Percentiles rank a stretch among this genome's conserved stretches.
Conservation (phyloP, 2,329 filamentous ascomycete species). For the Epichloe elymi region DNA sequence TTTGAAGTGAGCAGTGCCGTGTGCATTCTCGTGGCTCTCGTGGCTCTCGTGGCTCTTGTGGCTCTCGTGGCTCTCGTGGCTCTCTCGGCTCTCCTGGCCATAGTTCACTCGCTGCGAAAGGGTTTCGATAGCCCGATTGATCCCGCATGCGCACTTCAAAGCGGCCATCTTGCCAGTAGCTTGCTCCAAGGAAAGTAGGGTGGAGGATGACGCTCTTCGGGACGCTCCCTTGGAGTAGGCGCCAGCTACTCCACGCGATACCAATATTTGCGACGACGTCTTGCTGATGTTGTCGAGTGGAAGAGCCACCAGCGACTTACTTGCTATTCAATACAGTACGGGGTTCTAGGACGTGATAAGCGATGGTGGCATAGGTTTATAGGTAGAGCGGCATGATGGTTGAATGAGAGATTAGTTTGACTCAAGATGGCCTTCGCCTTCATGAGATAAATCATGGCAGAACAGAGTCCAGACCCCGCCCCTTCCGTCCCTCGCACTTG, state of each 20-base stretch:
- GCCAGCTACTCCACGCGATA: slow-evolving; percentile 14
- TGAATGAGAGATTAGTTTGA: neutral
- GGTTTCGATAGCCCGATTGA: slow-evolving; percentile 5
- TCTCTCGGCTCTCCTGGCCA: slow-evolving; percentile 7
- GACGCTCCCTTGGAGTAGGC: slow-evolving; percentile 7
- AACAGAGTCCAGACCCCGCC: too few relatives aligned
- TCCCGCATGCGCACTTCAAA: slow-evolving; percentile 9
- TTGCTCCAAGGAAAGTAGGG: neutral
- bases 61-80: slow-evolving; percentile 5
- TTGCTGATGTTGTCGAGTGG: slow-evolving; percentile 2
- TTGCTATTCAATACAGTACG: neutral
- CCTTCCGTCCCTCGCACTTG: neutral
- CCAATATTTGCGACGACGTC: slow-evolving; percentile 17
- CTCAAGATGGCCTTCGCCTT: too few relatives aligned
- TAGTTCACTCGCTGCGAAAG: slow-evolving; percentile 7
- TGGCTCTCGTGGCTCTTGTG: too few relatives aligned
- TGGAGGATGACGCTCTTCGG: slow-evolving; percentile 4
- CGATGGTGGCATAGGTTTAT: neutral
- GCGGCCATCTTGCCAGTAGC: slow-evolving; percentile 7
- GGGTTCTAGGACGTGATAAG: neutral
- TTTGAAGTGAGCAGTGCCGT: neutral
- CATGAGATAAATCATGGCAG: neutral
- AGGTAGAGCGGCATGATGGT: neutral
- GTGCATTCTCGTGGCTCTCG: slow-evolving; percentile 1
- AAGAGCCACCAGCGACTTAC: slow-evolving; percentile 2